phyloP scores from a whole-genome alignment of 2,329 filamentous ascomycete species.

The Fusarium sp. region DNA sequence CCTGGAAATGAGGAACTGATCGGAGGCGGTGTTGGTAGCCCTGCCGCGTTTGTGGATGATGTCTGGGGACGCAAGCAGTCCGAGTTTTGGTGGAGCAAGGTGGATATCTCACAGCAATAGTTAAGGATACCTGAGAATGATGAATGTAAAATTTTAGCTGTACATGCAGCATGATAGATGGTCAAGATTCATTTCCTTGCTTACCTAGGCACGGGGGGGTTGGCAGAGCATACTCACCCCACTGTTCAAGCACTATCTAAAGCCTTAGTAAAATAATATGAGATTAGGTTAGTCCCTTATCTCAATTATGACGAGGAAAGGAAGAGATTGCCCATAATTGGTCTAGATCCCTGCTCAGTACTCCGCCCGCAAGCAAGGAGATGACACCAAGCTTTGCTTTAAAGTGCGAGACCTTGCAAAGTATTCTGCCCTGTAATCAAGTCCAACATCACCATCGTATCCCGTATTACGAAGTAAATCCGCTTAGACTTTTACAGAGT shows the following conservation, averaged over 20 bases:
- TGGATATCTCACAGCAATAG: slow-evolving; percentile 50
- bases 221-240: no score
- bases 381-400: neutral
- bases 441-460: neutral
- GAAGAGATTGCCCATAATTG: no score
- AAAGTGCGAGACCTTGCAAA: neutral
- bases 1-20: slow-evolving; percentile 60
- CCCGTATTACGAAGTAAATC: neutral
- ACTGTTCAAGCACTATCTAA: no score
- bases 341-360: no score
- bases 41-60: slow-evolving; percentile 54
- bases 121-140: neutral
- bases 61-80: slow-evolving; percentile 56
- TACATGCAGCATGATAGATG: neutral
- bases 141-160: neutral
- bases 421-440: neutral
- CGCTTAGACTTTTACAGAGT: no score
- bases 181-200: neutral
- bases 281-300: no score
- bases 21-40: slow-evolving; percentile 52
- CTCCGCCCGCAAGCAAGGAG: no score
- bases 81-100: slow-evolving; percentile 60
- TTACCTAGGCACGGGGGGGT: no score
- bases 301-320: no score
- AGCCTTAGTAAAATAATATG: no score